These are phyloP conservation scores for Colletotrichum tanaceti DNA, from an alignment of 2,329 filamentous ascomycete genomes.

Conservation along the genomic window DNA sequence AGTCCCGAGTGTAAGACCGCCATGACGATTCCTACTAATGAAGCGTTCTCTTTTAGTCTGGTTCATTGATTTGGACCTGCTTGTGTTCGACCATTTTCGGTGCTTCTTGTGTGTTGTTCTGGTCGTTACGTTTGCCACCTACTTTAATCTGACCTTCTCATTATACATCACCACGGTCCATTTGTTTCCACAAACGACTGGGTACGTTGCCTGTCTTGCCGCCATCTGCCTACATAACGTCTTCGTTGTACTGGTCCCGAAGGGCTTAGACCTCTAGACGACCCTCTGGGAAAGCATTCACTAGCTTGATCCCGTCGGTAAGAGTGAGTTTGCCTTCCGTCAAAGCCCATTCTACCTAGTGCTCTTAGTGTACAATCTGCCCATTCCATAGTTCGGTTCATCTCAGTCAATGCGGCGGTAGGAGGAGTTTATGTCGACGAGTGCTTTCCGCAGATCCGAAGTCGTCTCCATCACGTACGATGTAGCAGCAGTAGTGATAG, in stretches of 20 bases:
- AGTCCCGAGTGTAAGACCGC: not conserved
- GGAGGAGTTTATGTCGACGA: slow-evolving; percentile 7
- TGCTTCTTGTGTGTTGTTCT: not conserved
- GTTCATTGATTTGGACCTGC: not conserved
- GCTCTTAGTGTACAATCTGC: not conserved
- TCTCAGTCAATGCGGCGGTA: slow-evolving; percentile 9
- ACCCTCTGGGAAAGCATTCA: slow-evolving; percentile 12
- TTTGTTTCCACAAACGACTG: not conserved
- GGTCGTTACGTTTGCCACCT: not conserved
- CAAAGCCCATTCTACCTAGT: not conserved
- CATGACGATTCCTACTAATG: not conserved
- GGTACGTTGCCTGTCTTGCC: not conserved
- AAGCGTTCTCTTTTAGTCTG: not conserved
- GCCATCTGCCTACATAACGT: no score
- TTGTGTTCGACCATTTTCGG: not conserved
- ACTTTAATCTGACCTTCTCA: not conserved
- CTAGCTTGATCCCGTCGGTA: slow-evolving; percentile 11
- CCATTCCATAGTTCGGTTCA: slow-evolving; percentile 1
- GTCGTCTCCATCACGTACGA: slow-evolving; percentile 7
- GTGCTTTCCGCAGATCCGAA: slow-evolving; percentile 7
- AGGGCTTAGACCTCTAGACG: slow-evolving; percentile 24
- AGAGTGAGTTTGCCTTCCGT: not conserved
- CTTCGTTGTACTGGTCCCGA: slow-evolving; percentile 1
- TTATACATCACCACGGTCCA: not conserved
- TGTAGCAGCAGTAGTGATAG: slow-evolving; percentile 15